Percentiles rank a stretch among this genome's conserved stretches.
phyloP scores from a whole-genome alignment of 2,329 filamentous ascomycete genomes.

The Aurifilum marmelostoma region DNA sequence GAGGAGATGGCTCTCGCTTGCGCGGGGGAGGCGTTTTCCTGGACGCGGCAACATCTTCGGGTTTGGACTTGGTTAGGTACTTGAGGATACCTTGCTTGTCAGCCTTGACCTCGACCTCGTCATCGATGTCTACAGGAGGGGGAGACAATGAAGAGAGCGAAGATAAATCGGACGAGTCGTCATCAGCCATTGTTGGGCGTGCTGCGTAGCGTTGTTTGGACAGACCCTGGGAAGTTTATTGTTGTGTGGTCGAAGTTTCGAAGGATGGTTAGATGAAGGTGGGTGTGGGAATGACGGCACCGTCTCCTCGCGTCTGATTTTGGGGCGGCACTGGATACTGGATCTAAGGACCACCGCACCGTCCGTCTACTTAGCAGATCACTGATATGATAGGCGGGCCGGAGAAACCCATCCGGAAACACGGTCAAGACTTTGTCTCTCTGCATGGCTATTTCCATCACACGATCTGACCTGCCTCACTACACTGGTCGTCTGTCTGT shows the following conservation, averaged over 20 bases:
- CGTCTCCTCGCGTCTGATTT: not conserved
- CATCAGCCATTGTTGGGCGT: slow-evolving; percentile 55
- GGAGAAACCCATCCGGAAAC: slow-evolving; percentile 11
- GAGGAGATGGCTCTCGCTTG: slow-evolving; percentile 84
- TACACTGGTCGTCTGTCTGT: not conserved
- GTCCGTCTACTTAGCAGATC: slow-evolving; percentile 12
- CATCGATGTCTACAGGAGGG: slow-evolving; percentile 55
- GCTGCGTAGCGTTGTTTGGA: slow-evolving; percentile 16
- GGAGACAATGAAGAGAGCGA: slow-evolving; percentile 53
- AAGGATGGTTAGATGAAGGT: slow-evolving; percentile 30
- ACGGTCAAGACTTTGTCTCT: slow-evolving; percentile 1
- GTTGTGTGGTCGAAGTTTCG: slow-evolving; percentile 32
- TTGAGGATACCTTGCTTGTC: slow-evolving; percentile 63
- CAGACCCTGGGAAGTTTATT: slow-evolving; percentile 20
- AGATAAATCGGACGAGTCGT: slow-evolving; percentile 67
- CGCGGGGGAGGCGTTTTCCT: slow-evolving; percentile 66
- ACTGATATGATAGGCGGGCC: slow-evolving; percentile 16
- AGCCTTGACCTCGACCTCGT: slow-evolving; percentile 53
- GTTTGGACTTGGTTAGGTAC: slow-evolving; percentile 59
- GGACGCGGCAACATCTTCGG: slow-evolving; percentile 44
- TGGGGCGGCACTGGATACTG: not conserved
- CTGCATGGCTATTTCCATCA: slow-evolving; percentile 8
- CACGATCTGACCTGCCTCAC: not conserved
- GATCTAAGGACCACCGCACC: not conserved
- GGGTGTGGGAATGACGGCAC: slow-evolving; percentile 24